phyloP scores from a whole-genome alignment of 2,329 filamentous ascomycete genomes.

The Apiospora rasikravindrae region DNA sequence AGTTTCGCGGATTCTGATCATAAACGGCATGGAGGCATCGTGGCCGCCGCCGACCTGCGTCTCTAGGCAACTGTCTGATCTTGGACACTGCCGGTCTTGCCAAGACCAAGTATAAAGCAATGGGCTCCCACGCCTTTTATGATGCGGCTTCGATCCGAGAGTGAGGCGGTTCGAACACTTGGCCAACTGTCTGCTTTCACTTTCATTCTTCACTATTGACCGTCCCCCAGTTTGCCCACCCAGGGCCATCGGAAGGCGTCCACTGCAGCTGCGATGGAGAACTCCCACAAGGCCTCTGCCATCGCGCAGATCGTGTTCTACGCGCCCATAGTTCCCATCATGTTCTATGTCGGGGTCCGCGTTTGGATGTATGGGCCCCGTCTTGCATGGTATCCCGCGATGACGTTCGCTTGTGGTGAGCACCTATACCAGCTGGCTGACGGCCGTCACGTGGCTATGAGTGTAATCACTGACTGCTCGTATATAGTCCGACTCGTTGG shows the following conservation, averaged over 20 bases:
- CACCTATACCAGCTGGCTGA: too few relatives aligned
- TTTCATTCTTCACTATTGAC: background rate
- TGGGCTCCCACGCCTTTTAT: too few relatives aligned
- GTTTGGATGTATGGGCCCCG: conserved; percentile 35
- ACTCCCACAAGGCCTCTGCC: conserved; percentile 31
- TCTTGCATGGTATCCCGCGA: conserved; percentile 36
- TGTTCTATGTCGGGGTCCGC: conserved; percentile 32
- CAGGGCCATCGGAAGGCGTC: too few relatives aligned
- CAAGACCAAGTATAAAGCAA: background rate
- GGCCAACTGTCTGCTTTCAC: background rate
- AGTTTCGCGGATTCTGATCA: background rate
- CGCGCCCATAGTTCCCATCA: conserved; percentile 32
- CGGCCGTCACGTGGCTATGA: too few relatives aligned
- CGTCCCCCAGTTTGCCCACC: too few relatives aligned
- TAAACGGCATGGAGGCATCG: background rate
- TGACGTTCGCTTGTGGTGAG: conserved; percentile 25
- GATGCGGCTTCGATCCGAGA: too few relatives aligned
- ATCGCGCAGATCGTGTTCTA: conserved; percentile 37
- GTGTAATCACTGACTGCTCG: too few relatives aligned
- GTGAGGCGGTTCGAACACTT: background rate
- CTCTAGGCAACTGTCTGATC: background rate
- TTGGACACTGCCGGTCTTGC: background rate
- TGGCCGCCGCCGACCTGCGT: background rate
- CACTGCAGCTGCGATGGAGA: conserved; percentile 19
- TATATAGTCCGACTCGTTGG: conserved; percentile 18